Percentiles rank a stretch among this genome's conserved stretches.
phyloP scores from a whole-genome alignment of 805 yeast species.

The Wickerhamomyces chambardii region DNA sequence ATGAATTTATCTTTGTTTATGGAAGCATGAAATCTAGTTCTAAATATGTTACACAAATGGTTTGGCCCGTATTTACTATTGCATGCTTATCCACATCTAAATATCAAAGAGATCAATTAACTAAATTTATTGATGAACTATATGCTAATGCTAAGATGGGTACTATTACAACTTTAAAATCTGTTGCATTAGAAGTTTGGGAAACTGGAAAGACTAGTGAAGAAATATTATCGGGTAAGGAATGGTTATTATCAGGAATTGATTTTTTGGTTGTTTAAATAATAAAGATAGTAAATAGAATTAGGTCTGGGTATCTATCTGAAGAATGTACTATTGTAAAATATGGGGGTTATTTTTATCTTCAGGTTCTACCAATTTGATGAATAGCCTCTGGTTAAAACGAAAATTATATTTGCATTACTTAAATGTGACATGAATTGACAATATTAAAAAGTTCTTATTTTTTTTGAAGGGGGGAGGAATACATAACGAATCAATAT shows the following conservation, averaged over 20 bases:
- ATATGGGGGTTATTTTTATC: no score
- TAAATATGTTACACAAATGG: conserved; percentile 51
- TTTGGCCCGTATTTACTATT: conserved; percentile 49
- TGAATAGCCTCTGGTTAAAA: no score
- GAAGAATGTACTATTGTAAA: no score
- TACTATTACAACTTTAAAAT: conserved; percentile 32
- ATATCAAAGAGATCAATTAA: conserved; percentile 22
- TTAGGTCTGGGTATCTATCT: no score
- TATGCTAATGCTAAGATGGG: conserved; percentile 47
- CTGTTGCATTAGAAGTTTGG: conserved; percentile 38
- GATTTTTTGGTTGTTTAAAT: conserved; percentile 32
- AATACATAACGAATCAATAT: no score
- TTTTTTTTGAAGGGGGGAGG: no score
- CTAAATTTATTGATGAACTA: conserved; percentile 28
- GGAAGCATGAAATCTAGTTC: conserved; percentile 33
- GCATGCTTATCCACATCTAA: conserved; percentile 32
- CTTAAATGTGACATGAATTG: no score
- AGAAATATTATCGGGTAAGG: conserved; percentile 29
- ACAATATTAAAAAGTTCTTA: no score
- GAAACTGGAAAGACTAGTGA: conserved; percentile 31
- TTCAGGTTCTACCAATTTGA: no score
- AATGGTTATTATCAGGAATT: conserved; percentile 41
- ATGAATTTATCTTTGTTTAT: conserved; percentile 40
- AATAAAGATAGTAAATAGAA: no score
- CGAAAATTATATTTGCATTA: no score